A percentile compares a stretch with the other conserved stretches of the same genome.
Evolutionary conservation across 2,329 filamentous ascomycete genomes (phyloP).

Genomic region (Fusarium robinianum): DNA sequence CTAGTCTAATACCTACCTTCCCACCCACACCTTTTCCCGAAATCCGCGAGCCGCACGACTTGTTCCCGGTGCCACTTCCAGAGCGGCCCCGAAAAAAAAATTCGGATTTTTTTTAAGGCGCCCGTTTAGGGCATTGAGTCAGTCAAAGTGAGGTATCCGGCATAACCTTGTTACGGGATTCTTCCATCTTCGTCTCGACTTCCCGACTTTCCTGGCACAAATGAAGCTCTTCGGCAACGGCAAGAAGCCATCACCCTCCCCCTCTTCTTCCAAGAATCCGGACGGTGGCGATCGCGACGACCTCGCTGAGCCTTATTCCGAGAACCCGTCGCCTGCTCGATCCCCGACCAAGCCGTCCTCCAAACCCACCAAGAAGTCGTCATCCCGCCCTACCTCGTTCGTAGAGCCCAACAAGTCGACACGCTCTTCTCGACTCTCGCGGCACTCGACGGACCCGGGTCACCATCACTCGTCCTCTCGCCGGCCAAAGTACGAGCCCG

Average conservation of each 20-base stretch:
- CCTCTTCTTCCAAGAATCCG: constrained; percentile 33
- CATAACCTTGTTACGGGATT: constrained; percentile 49
- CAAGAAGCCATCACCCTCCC: constrained; percentile 45
- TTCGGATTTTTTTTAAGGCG: constrained; percentile 36
- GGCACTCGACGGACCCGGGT: constrained; percentile 54
- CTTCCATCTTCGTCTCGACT: constrained; percentile 31
- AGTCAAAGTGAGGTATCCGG: constrained; percentile 43
- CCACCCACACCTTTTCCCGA: constrained; percentile 27
- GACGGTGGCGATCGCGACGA: constrained; percentile 47
- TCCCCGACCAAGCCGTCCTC: constrained; percentile 46
- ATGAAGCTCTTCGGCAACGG: constrained; percentile 58
- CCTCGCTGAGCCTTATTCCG: constrained; percentile 43
- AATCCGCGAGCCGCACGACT: constrained; percentile 26
- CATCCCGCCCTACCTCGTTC: constrained; percentile 40
- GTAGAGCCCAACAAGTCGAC: constrained; percentile 41
- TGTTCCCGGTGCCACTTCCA: constrained; percentile 31
- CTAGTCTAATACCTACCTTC: constrained; percentile 2
- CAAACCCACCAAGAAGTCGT: constrained; percentile 39
- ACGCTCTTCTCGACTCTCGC: constrained; percentile 51
- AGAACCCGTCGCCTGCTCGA: constrained; percentile 44
- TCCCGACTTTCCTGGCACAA: constrained; percentile 36
- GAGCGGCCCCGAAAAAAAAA: constrained; percentile 37
- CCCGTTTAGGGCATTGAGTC: constrained; percentile 42
- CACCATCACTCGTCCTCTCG: constrained; percentile 51
- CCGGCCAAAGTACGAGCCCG: constrained; percentile 61